Evolutionary conservation across 768 basidiomycete genomes (phyloP), one percentile per base, ranked within the genome.

Genomic region (Saitozyma podzolica): DNA sequence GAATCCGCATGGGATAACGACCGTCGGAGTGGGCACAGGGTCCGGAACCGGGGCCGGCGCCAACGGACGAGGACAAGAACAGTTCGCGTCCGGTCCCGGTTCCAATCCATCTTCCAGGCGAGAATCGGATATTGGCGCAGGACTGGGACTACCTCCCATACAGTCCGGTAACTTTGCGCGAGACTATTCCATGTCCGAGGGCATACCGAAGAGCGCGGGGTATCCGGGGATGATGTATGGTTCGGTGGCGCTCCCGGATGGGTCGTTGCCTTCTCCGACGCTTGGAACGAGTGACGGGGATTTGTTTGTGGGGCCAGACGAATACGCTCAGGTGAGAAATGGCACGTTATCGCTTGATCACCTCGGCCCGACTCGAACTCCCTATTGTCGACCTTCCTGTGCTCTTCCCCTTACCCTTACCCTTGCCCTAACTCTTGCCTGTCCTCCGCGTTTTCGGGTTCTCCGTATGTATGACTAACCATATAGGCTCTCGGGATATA

Each of bases 291-390:
- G 54, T 58, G 57, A 40, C 16, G 59, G 59, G 40, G 42, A 61
- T 40, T 42, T 43, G 14, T 19, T 20, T 47, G 50, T 58, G 13
- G 62, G 62, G 14, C 55, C 59, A 16, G 65, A 63, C 2, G 65
- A 69, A 17, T 73, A 67, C 49, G 61, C 68, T 1, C 65, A 65
- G 55, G 66, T 70, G 51, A 66, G 61, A 48, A 8, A 9, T 39
- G 11, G 40, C 58, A n/a, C 14, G 19, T 14, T 54, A 40, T 58
- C n/a, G 19, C 49, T 29, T 29, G 29, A 29, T 29, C 2, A 29
- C 29, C 29, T 29, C 29, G 29, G 29, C 29, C 29, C 29, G 29
- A 29, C 29, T 29, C 29, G 29, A 29, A 29, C 29, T 29, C 29
- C 29, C 2, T 5, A 29, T 29, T 5, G 29, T 29, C 29, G 29